phyloP scores from a whole-genome alignment of 192 early-diverging fungal species.

The Podila epigama region DNA sequence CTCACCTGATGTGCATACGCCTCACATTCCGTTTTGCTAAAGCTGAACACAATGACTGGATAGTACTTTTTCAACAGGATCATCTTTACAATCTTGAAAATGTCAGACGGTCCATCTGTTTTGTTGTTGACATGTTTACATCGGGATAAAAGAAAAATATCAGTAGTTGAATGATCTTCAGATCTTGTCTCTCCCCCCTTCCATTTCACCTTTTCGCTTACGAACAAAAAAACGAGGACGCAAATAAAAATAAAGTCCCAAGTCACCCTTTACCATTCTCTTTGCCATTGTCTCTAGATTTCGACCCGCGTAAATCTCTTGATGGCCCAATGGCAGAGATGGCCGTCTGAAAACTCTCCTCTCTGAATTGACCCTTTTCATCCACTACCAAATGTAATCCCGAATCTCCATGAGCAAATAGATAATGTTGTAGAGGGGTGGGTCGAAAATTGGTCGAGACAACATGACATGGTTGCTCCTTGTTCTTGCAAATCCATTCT shows the following conservation, averaged over 20 bases:
- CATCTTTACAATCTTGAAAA: constrained; percentile 93
- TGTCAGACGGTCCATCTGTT: constrained; percentile 68
- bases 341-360: constrained; percentile 93
- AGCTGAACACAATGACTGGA: constrained; percentile 97
- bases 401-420: constrained; percentile 86
- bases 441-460: constrained; percentile 97
- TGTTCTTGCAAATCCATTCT: constrained; percentile 94
- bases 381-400: constrained; percentile 95
- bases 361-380: constrained; percentile 90
- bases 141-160: neutral
- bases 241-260: neutral
- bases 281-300: constrained; percentile 14
- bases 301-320: constrained; percentile 53
- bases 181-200: too few species aligned
- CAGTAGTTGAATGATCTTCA: neutral
- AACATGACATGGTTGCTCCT: constrained; percentile 94
- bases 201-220: too few species aligned
- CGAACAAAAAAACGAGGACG: too few species aligned
- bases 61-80: constrained; percentile 92
- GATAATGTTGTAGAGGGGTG: constrained; percentile 94
- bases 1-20: constrained; percentile 85
- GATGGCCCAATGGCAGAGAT: constrained; percentile 66
- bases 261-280: neutral
- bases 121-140: neutral
- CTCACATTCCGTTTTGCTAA: constrained; percentile 93